These are phyloP conservation scores for Cajanus cajan DNA, from an alignment of 306 rosid genomes.

Conservation along the genomic window DNA sequence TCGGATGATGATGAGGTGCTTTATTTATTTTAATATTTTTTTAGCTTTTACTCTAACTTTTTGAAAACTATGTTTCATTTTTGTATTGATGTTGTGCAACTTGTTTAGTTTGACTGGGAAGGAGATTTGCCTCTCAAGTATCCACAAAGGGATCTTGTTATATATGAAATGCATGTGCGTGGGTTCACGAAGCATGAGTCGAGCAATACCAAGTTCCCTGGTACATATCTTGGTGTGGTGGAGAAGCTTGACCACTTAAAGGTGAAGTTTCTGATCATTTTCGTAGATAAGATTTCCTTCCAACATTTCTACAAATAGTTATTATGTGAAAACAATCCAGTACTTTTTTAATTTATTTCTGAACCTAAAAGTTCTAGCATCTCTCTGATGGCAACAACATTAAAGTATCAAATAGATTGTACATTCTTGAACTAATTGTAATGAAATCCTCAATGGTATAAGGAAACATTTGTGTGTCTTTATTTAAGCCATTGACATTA, in stretches of 20 bases:
- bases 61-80: neutral
- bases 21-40: slow-evolving; percentile 9
- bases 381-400: neutral
- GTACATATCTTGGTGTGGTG: slow-evolving; percentile 90
- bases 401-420: slow-evolving; percentile 4
- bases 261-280: slow-evolving; percentile 49
- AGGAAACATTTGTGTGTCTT: neutral
- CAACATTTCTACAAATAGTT: neutral
- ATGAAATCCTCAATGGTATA: neutral
- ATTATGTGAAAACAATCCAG: neutral
- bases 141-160: slow-evolving; percentile 79
- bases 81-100: slow-evolving; percentile 17
- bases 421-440: slow-evolving; percentile 14
- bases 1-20: slow-evolving; percentile 56
- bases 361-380: too few species aligned
- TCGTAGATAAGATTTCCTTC: slow-evolving; percentile 14
- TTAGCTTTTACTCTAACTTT: neutral
- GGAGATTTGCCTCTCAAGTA: slow-evolving; percentile 86
- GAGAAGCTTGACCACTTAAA: slow-evolving; percentile 90
- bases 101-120: slow-evolving; percentile 95
- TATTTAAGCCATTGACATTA: neutral
- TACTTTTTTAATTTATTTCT: neutral
- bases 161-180: slow-evolving; percentile 95
- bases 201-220: slow-evolving; percentile 68
- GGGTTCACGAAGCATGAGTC: slow-evolving; percentile 94